Base-by-base conservation (phyloP, 164 flowering plant genomes). In the Tetracentron sinense region DNA sequence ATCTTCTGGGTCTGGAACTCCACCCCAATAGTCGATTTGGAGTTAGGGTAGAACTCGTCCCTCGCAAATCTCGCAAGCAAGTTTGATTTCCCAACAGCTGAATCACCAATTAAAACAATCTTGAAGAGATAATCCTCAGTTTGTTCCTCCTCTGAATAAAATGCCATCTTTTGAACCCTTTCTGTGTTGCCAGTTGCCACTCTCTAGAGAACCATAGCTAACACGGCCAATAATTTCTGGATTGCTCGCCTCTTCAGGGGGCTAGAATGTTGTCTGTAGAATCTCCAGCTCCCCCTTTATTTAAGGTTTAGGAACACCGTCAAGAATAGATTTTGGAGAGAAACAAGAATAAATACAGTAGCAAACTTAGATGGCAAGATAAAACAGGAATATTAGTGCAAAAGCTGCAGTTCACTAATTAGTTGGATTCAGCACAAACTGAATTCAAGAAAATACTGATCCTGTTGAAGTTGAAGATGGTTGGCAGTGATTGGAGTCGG, bases 1-100 rank as follows among this genome's bases (percentile, higher is more conserved):
- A 76, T 63, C 67, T 62, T 67, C 74, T 76, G 79, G 1, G 79
- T 76, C 67, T 76, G 79, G 49, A 76, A 76, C 72, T 76, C 79
- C 38, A 76, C 79, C 7, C 79, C 79, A 14, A 76, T 76, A 29
- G 79, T 76, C 23, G 79, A 76, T 55, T 76, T 76, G 44, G 79
- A 76, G 66, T 76, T 73, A 26, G 63, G 53, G 31, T 73, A 67
- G 72, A 76, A 76, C 72, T 76, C 79, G 62, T 76, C 70, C 15
- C 79, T 67, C 3, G 79, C 79, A 28, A 69, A 76, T 25, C 79
- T 76, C 23, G 79, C 73, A 6, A 76, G 76, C 20, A 76, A 54
- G 56, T 76, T 76, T 20, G 79, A 76, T 57, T 76, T 76, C 1
- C 79, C 79, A 6, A 76, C 79, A 0, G 79, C 76, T 3, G 79